phyloP scores from a whole-genome alignment of 305 asterid genomes.

The Plantago rigida region DNA sequence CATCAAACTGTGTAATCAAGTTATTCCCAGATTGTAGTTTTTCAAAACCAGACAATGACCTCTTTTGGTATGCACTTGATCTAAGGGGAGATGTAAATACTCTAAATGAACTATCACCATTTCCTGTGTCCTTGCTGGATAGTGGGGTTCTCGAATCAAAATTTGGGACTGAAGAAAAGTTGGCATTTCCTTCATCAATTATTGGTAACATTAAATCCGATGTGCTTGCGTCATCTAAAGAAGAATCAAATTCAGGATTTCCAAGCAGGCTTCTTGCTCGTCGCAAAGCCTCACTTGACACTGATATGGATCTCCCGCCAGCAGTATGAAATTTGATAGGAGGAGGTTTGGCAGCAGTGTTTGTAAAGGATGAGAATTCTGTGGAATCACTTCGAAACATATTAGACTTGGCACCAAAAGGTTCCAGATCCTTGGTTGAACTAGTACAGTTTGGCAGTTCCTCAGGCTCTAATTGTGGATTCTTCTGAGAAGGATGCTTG shows the following conservation, averaged over 20 bases:
- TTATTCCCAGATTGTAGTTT: conserved; percentile 51
- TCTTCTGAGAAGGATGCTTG: conserved; percentile 28
- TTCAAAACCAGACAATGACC: conserved; percentile 34
- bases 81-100: conserved; percentile 57
- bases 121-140: conserved; percentile 29
- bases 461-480: conserved; percentile 28
- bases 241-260: conserved; percentile 50
- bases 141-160: conserved; percentile 42
- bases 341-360: conserved; percentile 45
- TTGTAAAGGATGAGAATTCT: conserved; percentile 35
- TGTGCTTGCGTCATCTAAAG: conserved; percentile 38
- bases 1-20: conserved; percentile 74
- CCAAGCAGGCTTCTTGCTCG: conserved; percentile 85
- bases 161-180: conserved; percentile 31
- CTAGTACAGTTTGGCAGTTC: conserved; percentile 27
- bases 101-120: conserved; percentile 30
- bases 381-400: conserved; percentile 28
- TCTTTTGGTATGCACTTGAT: conserved; percentile 42
- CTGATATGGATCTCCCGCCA: conserved; percentile 88
- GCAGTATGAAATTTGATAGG: conserved; percentile 83
- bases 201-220: conserved; percentile 33
- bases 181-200: conserved; percentile 28
- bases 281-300: conserved; percentile 71
- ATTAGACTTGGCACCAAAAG: conserved; percentile 31
- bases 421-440: conserved; percentile 30